Conservation (phyloP, 1,284 basidiomycete species). For the Papiliotrema nemorosa region DNA sequence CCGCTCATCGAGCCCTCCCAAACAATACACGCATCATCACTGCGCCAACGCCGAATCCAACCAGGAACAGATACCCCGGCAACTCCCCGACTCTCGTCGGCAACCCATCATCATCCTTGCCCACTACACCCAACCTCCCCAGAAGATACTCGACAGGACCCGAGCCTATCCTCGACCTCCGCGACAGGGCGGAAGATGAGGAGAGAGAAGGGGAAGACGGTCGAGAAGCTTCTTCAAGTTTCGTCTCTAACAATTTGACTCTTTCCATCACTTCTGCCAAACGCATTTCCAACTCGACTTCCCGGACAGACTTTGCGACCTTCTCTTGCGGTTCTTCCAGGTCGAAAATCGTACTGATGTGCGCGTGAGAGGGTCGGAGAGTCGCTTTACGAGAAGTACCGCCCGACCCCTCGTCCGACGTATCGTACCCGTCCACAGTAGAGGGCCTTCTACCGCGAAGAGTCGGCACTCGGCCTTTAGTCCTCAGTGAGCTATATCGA, state of each 20-base stretch:
- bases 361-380: constrained; percentile 4
- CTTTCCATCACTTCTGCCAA: constrained; percentile 16
- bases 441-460: background rate
- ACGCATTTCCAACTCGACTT: constrained; percentile 19
- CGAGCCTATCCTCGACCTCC: background rate
- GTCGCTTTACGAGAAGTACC: constrained; percentile 15
- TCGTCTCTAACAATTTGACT: constrained; percentile 27
- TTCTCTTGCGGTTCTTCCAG: background rate
- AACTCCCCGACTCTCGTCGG: constrained; percentile 26
- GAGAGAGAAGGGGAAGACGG: background rate
- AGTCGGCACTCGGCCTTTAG: background rate
- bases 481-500: background rate
- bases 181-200: background rate
- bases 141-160: background rate
- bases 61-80: constrained; percentile 35
- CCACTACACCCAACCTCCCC: constrained; percentile 13
- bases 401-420: background rate
- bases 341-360: constrained; percentile 5
- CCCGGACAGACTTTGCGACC: constrained; percentile 2
- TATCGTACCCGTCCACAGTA: background rate
- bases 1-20: constrained; percentile 5
- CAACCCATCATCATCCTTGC: constrained; percentile 18
- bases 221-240: constrained; percentile 9
- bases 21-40: constrained; percentile 29
- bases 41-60: constrained; percentile 36